Percentiles rank a stretch among this genome's conserved stretches.
Evolutionary conservation across 768 basidiomycete species (phyloP).

Genomic region (Hortiboletus campestris): DNA sequence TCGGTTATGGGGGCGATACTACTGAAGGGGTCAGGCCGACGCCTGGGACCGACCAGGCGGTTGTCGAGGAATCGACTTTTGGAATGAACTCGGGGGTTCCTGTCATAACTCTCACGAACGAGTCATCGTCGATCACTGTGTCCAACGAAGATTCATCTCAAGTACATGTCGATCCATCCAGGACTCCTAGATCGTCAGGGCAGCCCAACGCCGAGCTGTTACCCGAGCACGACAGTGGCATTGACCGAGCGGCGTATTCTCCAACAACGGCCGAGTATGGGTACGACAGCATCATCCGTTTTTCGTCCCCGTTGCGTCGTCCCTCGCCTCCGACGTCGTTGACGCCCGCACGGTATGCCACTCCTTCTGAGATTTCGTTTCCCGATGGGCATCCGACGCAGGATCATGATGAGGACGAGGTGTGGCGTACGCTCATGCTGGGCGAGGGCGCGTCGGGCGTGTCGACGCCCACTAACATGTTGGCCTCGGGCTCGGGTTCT

Average conservation of each 20-base stretch:
- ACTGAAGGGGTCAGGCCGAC: not conserved
- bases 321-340: not conserved
- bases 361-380: conserved; percentile 9
- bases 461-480: conserved; percentile 4
- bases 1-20: not conserved
- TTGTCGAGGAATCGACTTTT: too few relatives aligned
- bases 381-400: not conserved
- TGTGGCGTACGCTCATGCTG: conserved; percentile 18
- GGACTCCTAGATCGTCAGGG: not conserved
- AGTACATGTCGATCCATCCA: not conserved
- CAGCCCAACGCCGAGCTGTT: not conserved
- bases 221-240: not conserved
- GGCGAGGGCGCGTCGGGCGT: conserved; percentile 2
- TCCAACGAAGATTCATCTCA: not conserved
- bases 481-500: not conserved
- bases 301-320: not conserved
- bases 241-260: not conserved
- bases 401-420: conserved; percentile 22
- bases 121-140: not conserved
- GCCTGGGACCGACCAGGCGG: not conserved
- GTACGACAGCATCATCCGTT: not conserved
- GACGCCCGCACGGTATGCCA: conserved; percentile 1
- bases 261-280: not conserved
- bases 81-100: not conserved
- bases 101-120: not conserved